These are phyloP conservation scores for Cubamyces lactineus DNA, from an alignment of 768 basidiomycete genomes.

Conservation along the genomic window DNA sequence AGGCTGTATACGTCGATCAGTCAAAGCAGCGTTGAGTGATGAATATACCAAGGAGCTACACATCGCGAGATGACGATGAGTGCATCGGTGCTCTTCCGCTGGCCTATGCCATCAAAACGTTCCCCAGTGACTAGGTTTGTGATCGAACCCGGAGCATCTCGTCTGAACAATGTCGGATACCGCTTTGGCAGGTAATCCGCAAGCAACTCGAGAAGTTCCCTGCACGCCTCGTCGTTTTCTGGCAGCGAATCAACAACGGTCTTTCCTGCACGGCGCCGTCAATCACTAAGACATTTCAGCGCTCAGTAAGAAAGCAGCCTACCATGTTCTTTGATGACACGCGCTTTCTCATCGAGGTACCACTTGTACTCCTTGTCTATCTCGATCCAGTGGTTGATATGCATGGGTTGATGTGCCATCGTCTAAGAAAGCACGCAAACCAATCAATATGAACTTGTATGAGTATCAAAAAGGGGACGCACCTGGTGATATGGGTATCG, in stretches of 20 bases:
- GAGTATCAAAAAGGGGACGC: too few relatives aligned
- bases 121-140: conserved; percentile 37
- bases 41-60: not conserved
- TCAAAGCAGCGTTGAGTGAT: not conserved
- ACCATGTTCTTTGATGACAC: conserved; percentile 37
- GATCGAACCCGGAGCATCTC: conserved; percentile 24
- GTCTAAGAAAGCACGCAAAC: conserved; percentile 18
- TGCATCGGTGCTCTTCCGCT: conserved; percentile 32
- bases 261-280: conserved; percentile 14
- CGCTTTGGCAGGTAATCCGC: conserved; percentile 40
- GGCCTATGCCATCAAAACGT: conserved; percentile 15
- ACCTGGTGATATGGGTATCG: conserved; percentile 31
- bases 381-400: conserved; percentile 43
- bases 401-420: conserved; percentile 42
- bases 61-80: conserved; percentile 34
- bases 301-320: not conserved
- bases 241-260: conserved; percentile 38
- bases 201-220: conserved; percentile 37
- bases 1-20: conserved; percentile 26
- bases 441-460: too few relatives aligned
- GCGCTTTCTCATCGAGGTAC: conserved; percentile 38
- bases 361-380: conserved; percentile 39
- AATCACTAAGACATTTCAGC: not conserved
- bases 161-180: conserved; percentile 39
- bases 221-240: conserved; percentile 40